These are phyloP conservation scores for Beauveria caledonica DNA, from an alignment of 2,329 filamentous ascomycete genomes.

Conservation along the genomic window DNA sequence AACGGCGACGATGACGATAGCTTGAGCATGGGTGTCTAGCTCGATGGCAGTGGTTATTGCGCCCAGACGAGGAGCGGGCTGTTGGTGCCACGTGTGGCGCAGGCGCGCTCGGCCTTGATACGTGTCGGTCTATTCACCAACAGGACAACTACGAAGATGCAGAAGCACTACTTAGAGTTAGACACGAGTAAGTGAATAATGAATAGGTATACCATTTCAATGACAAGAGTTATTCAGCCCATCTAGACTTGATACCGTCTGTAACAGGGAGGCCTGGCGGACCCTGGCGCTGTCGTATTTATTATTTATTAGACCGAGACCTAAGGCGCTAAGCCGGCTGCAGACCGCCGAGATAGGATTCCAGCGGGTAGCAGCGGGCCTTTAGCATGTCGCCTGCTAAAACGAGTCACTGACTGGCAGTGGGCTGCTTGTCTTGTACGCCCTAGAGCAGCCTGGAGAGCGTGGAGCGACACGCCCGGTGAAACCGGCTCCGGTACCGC, in stretches of 20 bases:
- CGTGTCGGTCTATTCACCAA: background rate
- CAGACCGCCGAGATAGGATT: slow-evolving; percentile 7
- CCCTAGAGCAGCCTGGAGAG: background rate
- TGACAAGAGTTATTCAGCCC: background rate
- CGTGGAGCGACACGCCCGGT: background rate
- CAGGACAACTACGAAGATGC: background rate
- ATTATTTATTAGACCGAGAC: background rate
- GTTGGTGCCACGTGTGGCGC: slow-evolving; percentile 10
- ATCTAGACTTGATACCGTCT: background rate
- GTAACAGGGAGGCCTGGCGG: background rate
- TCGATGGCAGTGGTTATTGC: background rate
- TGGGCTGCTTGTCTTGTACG: background rate
- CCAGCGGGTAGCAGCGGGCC: slow-evolving; percentile 14
- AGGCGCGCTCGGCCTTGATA: background rate
- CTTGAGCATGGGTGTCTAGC: slow-evolving; percentile 1
- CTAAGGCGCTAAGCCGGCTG: background rate
- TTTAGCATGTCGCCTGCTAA: background rate
- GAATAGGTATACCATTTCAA: no score
- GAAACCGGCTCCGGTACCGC: slow-evolving; percentile 5
- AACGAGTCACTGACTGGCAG: slow-evolving; percentile 3
- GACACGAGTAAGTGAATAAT: background rate
- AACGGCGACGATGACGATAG: slow-evolving; percentile 6
- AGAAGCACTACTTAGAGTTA: background rate
- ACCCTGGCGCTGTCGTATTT: background rate
- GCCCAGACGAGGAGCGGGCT: background rate